Conservation (phyloP, 2,329 filamentous ascomycete species). For the Xylaria hypoxylon region DNA sequence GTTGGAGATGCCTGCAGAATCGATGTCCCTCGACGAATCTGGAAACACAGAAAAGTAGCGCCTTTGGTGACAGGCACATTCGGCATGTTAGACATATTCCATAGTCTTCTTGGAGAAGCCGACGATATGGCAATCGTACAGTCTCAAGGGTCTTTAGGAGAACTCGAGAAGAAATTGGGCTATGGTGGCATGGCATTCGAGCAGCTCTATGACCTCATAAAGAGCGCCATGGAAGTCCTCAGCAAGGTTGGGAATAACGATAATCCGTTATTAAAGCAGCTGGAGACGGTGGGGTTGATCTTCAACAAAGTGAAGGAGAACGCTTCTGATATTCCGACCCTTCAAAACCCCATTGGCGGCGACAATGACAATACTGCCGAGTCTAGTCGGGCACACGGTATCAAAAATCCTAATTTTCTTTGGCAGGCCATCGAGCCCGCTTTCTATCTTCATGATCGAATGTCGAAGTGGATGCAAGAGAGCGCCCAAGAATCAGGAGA, state of each 20-base stretch:
- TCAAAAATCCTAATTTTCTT: slow-evolving; percentile 44
- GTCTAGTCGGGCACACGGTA: not conserved
- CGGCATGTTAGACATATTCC: slow-evolving; percentile 55
- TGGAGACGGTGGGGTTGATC: slow-evolving; percentile 46
- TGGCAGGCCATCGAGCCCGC: slow-evolving; percentile 50
- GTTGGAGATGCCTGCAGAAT: slow-evolving; percentile 56
- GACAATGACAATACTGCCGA: slow-evolving; percentile 12
- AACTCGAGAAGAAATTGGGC: slow-evolving; percentile 46
- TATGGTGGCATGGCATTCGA: slow-evolving; percentile 49
- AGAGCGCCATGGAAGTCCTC: slow-evolving; percentile 43
- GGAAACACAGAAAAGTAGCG: slow-evolving; percentile 56
- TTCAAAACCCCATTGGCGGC: not conserved
- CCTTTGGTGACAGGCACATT: slow-evolving; percentile 67
- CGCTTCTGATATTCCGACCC: slow-evolving; percentile 4
- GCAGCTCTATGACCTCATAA: slow-evolving; percentile 48
- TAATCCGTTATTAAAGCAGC: slow-evolving; percentile 43
- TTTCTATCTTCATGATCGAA: slow-evolving; percentile 49
- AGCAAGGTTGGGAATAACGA: slow-evolving; percentile 41
- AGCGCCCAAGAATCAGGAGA: slow-evolving; percentile 46
- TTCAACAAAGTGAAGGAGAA: slow-evolving; percentile 45
- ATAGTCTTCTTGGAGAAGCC: slow-evolving; percentile 49
- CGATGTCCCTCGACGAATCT: slow-evolving; percentile 51
- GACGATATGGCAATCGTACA: slow-evolving; percentile 50
- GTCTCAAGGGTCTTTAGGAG: slow-evolving; percentile 47
- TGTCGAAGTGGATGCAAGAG: slow-evolving; percentile 49